Conservation (phyloP, 192 early-diverging fungal species). For the Gaertneriomyces sp. region DNA sequence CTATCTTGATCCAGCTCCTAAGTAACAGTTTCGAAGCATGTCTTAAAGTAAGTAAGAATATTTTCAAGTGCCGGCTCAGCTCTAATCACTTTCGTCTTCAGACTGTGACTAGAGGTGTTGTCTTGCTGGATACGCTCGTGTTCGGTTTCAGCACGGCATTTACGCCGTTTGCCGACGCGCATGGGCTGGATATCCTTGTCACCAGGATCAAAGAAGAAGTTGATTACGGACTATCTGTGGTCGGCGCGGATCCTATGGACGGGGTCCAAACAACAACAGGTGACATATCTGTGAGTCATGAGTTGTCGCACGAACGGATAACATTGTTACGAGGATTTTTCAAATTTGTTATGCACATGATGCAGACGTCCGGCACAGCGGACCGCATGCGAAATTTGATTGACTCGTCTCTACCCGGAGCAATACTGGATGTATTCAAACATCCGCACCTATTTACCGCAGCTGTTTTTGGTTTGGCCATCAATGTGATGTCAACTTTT, state of each 20-base stretch:
- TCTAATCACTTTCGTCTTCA: slow-evolving; percentile 1
- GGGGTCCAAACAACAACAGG: too few species aligned
- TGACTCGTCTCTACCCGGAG: slow-evolving; percentile 76
- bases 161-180: slow-evolving; percentile 73
- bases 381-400: slow-evolving; percentile 93
- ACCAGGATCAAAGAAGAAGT: slow-evolving; percentile 62
- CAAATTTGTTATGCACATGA: slow-evolving; percentile 88
- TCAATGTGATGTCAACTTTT: slow-evolving; percentile 91
- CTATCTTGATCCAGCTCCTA: slow-evolving; percentile 70
- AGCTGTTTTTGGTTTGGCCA: slow-evolving; percentile 80
- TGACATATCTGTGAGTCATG: too few species aligned
- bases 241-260: slow-evolving; percentile 3
- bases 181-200: slow-evolving; percentile 76
- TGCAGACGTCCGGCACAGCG: slow-evolving; percentile 86
- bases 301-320: slow-evolving; percentile 68
- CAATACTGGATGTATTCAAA: slow-evolving; percentile 70
- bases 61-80: slow-evolving; percentile 6
- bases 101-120: slow-evolving; percentile 58
- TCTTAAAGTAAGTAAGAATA: slow-evolving; percentile 47
- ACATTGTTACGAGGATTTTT: slow-evolving; percentile 81
- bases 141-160: slow-evolving; percentile 74
- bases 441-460: slow-evolving; percentile 74
- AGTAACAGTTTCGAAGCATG: slow-evolving; percentile 58
- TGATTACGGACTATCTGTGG: too few species aligned
- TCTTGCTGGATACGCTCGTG: slow-evolving; percentile 78